Conservation (phyloP, 129 eudicot species). For the Mikania micrantha region DNA sequence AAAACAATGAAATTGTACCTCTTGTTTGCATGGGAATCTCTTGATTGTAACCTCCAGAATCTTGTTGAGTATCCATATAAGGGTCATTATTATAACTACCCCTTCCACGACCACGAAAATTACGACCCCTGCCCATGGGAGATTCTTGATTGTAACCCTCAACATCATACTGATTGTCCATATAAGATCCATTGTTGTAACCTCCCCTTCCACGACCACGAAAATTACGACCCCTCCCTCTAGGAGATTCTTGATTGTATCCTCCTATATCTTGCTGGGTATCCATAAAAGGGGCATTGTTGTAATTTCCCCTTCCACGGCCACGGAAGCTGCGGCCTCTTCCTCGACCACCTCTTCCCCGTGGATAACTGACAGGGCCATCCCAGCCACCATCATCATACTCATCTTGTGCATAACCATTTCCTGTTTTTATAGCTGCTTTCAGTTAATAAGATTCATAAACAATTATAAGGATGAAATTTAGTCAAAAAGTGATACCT, state of each 20-base stretch:
- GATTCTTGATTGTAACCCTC: constrained; percentile 71
- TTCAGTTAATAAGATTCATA: background rate
- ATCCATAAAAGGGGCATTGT: constrained; percentile 49
- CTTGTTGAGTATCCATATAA: constrained; percentile 52
- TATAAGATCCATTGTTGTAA: constrained; percentile 52
- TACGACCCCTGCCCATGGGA: constrained; percentile 80
- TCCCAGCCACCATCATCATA: constrained; percentile 94
- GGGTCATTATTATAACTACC: constrained; percentile 56
- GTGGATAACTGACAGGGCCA: constrained; percentile 45
- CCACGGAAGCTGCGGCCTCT: constrained; percentile 76
- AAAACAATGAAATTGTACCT: constrained; percentile 5
- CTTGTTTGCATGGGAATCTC: constrained; percentile 57
- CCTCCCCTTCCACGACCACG: constrained; percentile 97
- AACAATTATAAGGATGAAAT: background rate
- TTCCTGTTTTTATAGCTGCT: constrained; percentile 34
- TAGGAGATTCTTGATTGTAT: constrained; percentile 64
- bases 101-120: constrained; percentile 82
- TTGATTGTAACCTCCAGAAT: constrained; percentile 65
- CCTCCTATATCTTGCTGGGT: constrained; percentile 61
- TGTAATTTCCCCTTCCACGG: constrained; percentile 83
- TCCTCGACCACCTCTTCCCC: constrained; percentile 91
- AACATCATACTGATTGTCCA: constrained; percentile 52
- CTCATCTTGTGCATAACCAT: constrained; percentile 57
- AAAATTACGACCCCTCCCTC: constrained; percentile 68
- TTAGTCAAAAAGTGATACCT: constrained; percentile 23